These are phyloP conservation scores for Entonaema liquescens DNA, from an alignment of 495 filamentous ascomycete species.

Conservation along the genomic window DNA sequence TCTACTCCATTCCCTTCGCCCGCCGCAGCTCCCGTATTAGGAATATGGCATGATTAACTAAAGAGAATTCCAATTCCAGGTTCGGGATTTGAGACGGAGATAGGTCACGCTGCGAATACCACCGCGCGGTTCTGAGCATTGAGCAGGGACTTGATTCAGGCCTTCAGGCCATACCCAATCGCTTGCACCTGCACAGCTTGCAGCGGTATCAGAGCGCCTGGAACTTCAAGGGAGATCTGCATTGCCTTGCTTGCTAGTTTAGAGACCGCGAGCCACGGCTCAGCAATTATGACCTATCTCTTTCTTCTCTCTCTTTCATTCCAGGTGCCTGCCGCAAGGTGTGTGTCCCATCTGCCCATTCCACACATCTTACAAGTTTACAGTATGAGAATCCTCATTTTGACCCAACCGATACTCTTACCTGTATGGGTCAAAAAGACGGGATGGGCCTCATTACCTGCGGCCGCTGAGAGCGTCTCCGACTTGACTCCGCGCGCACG, in stretches of 20 bases:
- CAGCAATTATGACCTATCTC: constrained; percentile 35
- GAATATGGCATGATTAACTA: constrained; percentile 30
- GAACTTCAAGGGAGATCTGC: constrained; percentile 27
- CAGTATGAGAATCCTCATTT: constrained; percentile 32
- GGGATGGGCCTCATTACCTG: constrained; percentile 18
- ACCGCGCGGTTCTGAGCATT: constrained; percentile 12
- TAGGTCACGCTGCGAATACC: constrained; percentile 13
- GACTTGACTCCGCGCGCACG: background rate
- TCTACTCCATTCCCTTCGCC: constrained; percentile 16
- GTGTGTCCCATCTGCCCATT: too few relatives aligned
- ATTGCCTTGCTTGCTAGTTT: constrained; percentile 24
- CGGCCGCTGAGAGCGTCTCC: constrained; percentile 30
- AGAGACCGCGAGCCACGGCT: constrained; percentile 32
- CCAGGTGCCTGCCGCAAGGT: background rate
- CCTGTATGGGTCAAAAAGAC: constrained; percentile 9
- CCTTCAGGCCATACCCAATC: constrained; percentile 27
- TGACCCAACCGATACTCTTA: constrained; percentile 24
- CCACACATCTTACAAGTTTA: background rate
- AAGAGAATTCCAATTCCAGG: constrained; percentile 28
- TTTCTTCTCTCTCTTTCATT: background rate
- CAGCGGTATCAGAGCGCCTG: constrained; percentile 6
- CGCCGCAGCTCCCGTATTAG: constrained; percentile 30
- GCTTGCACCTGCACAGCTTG: constrained; percentile 9
- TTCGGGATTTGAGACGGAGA: constrained; percentile 20
- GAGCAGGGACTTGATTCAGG: constrained; percentile 12